Evolutionary conservation across 345 rosid genomes (phyloP), one percentile per base, ranked within the genome.

Genomic region (Salix arbutifolia): DNA sequence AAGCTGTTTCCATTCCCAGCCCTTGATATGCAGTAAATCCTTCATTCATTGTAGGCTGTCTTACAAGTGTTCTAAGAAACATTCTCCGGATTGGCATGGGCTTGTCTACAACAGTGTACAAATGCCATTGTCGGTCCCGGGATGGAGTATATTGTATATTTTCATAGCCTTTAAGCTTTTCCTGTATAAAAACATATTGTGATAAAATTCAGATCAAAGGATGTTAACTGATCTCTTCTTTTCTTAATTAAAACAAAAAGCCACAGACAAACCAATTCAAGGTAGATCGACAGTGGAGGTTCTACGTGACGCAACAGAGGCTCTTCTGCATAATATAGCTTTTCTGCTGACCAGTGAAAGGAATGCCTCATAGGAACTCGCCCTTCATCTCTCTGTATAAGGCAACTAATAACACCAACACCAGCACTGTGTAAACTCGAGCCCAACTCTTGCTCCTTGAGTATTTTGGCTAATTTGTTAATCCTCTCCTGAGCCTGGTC

Each of bases 401-500:
- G 94, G 83, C 97, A 96, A 83, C 97, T 94, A 70, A 96, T 88
- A 75, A 96, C 98, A 78, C 91, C 89, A 61, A 96, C 99, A 73
- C 98, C 99, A 53, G 95, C 91, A 76, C 88, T 79, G 64, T 87
- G 86, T 64, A 96, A 89, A 82, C 90, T 87, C 53, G 87, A 83
- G 69, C 97, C 89, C 76, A 94, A 82, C 87, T 91, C 94, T 84
- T 87, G 85, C 79, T 87, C 98, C 86, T 88, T 96, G 38, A 96
- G 96, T 83, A 94, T 92, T 91, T 96, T 94, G 67, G 98, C 99
- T 76, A 96, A 82, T 85, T 91, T 96, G 81, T 89, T 64, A 65
- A 94, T 82, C 85, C 99, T 92, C 85, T 96, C 98, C 85, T 92
- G 99, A 78, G 99, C 99, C 88, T 96, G 99, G 87, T 96, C 98